phyloP scores from a whole-genome alignment of 305 asterid genomes.

The Solanum hybrid region DNA sequence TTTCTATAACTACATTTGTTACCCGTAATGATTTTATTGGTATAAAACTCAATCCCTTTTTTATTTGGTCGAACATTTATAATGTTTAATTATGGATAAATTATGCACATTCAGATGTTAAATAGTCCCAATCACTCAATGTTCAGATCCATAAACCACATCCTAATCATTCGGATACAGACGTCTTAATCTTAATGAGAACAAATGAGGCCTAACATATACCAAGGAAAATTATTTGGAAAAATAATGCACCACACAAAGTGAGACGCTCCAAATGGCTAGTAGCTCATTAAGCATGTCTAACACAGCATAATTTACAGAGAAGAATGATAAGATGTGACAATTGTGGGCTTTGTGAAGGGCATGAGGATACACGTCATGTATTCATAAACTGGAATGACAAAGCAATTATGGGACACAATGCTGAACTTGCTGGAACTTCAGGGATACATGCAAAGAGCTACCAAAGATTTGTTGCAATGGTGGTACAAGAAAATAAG shows the following conservation, averaged over 20 bases:
- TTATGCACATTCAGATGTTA: not conserved
- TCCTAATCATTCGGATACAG: not conserved
- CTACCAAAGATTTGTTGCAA: not conserved
- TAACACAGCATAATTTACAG: not conserved
- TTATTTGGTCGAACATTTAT: not conserved
- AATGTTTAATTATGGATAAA: not conserved
- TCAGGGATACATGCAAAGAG: not conserved
- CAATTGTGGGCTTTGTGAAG: not conserved
- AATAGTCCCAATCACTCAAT: not conserved
- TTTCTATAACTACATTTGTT: not conserved
- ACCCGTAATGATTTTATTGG: not conserved
- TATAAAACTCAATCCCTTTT: not conserved
- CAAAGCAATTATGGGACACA: not conserved
- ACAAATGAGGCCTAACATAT: not conserved
- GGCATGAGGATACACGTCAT: not conserved
- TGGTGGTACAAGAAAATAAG: not conserved
- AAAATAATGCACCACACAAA: not conserved
- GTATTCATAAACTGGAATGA: not conserved
- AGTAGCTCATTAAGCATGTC: not conserved
- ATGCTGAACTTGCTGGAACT: not conserved
- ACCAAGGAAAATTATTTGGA: not conserved
- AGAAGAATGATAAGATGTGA: not conserved
- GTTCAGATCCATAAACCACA: not conserved
- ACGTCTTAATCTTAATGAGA: not conserved
- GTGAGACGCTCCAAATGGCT: not conserved